A percentile compares a stretch with the other conserved stretches of the same genome.
phyloP scores from a whole-genome alignment of 495 filamentous ascomycete species.

The Delitschia confertaspora region DNA sequence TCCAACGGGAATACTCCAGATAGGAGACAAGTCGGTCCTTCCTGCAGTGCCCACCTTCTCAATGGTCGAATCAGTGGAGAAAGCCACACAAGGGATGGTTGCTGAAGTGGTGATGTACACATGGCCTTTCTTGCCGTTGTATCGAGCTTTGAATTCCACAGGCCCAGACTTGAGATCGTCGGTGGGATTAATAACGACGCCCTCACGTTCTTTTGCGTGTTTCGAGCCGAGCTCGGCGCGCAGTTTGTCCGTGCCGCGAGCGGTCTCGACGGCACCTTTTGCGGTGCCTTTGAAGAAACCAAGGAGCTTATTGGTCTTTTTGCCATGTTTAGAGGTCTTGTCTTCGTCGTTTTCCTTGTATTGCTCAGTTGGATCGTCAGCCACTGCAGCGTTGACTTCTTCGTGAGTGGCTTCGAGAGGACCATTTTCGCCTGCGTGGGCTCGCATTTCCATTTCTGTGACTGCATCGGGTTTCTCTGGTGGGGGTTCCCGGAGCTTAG shows the following conservation, averaged over 20 bases:
- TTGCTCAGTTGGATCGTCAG: conserved; percentile 31
- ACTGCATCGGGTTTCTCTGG: conserved; percentile 42
- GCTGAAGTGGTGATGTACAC: conserved; percentile 57
- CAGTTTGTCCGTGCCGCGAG: conserved; percentile 59
- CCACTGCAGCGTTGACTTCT: conserved; percentile 46
- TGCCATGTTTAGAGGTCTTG: conserved; percentile 37
- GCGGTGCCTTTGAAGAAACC: conserved; percentile 61
- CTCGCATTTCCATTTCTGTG: conserved; percentile 41
- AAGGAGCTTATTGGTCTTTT: conserved; percentile 47
- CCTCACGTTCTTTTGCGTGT: conserved; percentile 61
- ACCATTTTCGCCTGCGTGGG: conserved; percentile 35
- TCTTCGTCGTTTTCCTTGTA: conserved; percentile 33
- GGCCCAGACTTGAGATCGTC: conserved; percentile 49
- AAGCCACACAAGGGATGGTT: conserved; percentile 52
- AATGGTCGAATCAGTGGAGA: conserved; percentile 40
- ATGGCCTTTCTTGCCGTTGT: conserved; percentile 60
- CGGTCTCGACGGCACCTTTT: conserved; percentile 56
- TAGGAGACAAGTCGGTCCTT: conserved; percentile 45
- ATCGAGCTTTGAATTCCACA: conserved; percentile 65
- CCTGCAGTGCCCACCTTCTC: conserved; percentile 44
- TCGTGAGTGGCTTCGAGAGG: conserved; percentile 39
- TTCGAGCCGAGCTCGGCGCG: conserved; percentile 57
- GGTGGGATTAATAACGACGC: conserved; percentile 50
- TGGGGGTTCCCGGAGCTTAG: conserved; percentile 46
- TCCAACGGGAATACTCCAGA: conserved; percentile 50